Evolutionary conservation across 192 early-diverging fungal genomes (phyloP), one percentile per base, ranked within the genome.

Genomic region (Backusella luteola): DNA sequence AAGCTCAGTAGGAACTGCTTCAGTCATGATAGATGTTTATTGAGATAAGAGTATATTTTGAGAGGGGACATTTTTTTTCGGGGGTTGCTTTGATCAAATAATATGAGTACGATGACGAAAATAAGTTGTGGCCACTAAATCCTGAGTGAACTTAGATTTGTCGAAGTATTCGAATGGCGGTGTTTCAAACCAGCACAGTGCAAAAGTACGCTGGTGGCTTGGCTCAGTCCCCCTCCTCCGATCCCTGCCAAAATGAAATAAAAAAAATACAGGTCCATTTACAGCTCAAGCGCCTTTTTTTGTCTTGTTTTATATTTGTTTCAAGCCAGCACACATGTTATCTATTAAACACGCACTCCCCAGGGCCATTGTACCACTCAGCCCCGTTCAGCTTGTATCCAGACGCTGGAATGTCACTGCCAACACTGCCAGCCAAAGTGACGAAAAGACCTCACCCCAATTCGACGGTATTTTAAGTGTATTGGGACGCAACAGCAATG

Each of bases 401-500:
- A 70, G 35, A 70, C 69, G 39, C 21, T 70, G 17, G 21, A 70
- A 44, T n/a, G 23, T 23, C 35, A 70, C 36, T 2, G 21, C 69
- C 34, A 35, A 21, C 23, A 42, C 6, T 44, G 8, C 21, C n/a
- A 38, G 14, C 1, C 8, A 70, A 41, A 29, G 11, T 63, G 69
- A 70, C 35, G 36, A 44, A 42, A 39, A 36, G 69, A 35, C 35
- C 9, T 56, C 53, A 29, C 11, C 44, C 11, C 77, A 59, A 11
- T 68, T 78, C 19, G 69, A 78, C 19, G 71, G 77, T n/a, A 42
- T 78, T n/a, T 38, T 78, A 6, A 73, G 23, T 68, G 71, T 73
- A 23, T 73, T 78, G 39, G 77, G n/a, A 32, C 21, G 29, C 14
- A 34, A 23, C 59, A 67, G 8, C 2, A 41, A 26, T 19, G 49